Evolutionary conservation across 805 yeast species (phyloP).

Genomic region (Starmerella vaccinii): DNA sequence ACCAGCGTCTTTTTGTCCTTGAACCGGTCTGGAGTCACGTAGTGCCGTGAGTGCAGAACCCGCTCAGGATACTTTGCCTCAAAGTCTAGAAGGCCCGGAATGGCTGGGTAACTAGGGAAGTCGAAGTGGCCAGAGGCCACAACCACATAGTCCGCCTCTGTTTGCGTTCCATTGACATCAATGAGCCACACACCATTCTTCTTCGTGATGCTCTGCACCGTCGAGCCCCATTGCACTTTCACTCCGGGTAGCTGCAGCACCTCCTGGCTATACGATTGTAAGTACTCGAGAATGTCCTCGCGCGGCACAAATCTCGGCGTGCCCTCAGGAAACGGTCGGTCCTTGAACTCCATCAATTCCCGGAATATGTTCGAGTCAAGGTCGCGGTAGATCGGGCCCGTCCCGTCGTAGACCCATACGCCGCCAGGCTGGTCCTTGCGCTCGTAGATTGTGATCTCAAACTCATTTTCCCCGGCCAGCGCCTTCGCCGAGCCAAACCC

Average conservation of each 20-base stretch:
- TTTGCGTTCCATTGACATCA: conserved; percentile 27
- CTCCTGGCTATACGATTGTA: conserved; percentile 44
- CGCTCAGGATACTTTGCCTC: conserved; percentile 17
- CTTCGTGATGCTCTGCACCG: conserved; percentile 37
- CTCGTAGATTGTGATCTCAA: conserved; percentile 51
- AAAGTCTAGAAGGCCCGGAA: conserved; percentile 45
- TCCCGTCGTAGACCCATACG: conserved; percentile 54
- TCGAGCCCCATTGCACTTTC: conserved; percentile 39
- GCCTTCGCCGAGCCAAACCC: conserved; percentile 62
- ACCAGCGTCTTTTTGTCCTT: conserved; percentile 42
- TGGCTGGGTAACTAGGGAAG: conserved; percentile 49
- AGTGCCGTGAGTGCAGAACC: conserved; percentile 49
- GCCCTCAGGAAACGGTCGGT: conserved; percentile 39
- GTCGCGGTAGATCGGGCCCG: conserved; percentile 48
- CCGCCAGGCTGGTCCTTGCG: conserved; percentile 59
- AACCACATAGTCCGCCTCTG: conserved; percentile 47
- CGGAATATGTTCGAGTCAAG: conserved; percentile 63
- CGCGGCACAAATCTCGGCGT: conserved; percentile 50
- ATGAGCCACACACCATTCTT: conserved; percentile 38
- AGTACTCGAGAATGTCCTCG: conserved; percentile 49
- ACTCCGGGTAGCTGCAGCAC: conserved; percentile 28
- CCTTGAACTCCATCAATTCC: conserved; percentile 55
- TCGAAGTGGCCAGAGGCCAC: conserved; percentile 58
- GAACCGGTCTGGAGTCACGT: conserved; percentile 40
- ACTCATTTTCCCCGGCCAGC: conserved; percentile 40